Evolutionary conservation across 2,329 filamentous ascomycete species (phyloP), one percentile per base, ranked within the genome.

Genomic region (Ophiocordyceps robertsii): DNA sequence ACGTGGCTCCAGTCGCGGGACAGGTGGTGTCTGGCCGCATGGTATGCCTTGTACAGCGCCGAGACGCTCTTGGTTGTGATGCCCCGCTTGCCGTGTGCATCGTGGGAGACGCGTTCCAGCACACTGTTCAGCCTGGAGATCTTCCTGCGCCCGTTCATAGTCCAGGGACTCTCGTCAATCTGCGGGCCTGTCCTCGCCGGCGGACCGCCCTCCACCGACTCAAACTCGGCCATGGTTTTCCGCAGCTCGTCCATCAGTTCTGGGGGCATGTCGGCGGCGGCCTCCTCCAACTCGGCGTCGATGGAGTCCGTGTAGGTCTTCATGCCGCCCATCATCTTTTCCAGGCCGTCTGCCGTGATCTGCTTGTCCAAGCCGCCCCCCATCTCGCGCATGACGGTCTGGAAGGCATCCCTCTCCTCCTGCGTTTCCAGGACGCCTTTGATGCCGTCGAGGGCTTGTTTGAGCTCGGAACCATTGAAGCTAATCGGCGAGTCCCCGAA

Each of bases 1-100:
- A 88, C 68, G 29, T 68, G 66, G 31, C 66, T 57, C 61, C 77
- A 71, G 10, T 62, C 56, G 17, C 60, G 60, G 1, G 66, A 58
- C 36, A 79, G 58, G 7, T 59, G 54, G 13, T 59, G 57, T 11
- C 70, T 62, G 3, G 69, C 67, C 0, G 61, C 58, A 38, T 66
- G 64, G 51, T 78, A 78, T 11, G 61, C 60, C 46, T 66, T 69
- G 66, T 73, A 78, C 5, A 66, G 58, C 1, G 58, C 55, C 24
- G 55, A 56, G 17, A 69, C 57, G 4, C 60, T 61, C 47, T 57
- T 63, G 31, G 52, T 51, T n/a, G 54, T 57, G 9, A 61, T 40
- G 7, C 52, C 53, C 7, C 49, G 30, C 8, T 51, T 51, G 17
- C 54, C 52, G n/a, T 52, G 51, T 36, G 57, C 41, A 21, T 63